Conservation (phyloP, 192 early-diverging fungal species). For the Dispira simplex region DNA sequence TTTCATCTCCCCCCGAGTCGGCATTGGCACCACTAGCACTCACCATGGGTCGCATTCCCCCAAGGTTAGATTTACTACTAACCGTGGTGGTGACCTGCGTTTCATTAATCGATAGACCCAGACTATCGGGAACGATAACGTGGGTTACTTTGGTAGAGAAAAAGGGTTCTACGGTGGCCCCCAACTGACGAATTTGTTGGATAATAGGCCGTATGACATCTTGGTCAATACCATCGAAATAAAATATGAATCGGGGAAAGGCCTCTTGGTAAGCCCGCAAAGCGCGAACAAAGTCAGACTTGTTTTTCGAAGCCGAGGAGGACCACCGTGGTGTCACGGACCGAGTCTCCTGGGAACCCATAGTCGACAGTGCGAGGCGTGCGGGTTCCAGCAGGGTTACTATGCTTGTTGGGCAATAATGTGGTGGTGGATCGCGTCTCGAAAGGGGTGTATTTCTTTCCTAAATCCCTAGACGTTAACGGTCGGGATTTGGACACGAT, state of each 20-base stretch:
- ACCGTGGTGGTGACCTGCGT: background rate
- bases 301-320: no score
- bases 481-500: no score
- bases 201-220: conserved; percentile 15
- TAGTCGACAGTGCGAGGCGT: no score
- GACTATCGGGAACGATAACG: conserved; percentile 19
- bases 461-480: background rate
- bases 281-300: no score
- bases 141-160: conserved; percentile 31
- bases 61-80: conserved; percentile 13
- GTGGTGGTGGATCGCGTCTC: no score
- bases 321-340: no score
- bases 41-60: conserved; percentile 18
- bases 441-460: no score
- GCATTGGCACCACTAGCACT: background rate
- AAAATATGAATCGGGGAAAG: conserved; percentile 4
- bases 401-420: no score
- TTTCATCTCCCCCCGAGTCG: background rate
- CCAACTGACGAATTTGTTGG: conserved; percentile 6
- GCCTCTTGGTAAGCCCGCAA: conserved; percentile 10
- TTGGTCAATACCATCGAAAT: conserved; percentile 26
- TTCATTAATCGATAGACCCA: background rate
- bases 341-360: no score
- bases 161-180: conserved; percentile 24
- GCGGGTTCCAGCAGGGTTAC: no score